Conservation (phyloP, 2,329 filamentous ascomycete genomes). For the Penicillium corylophilum region DNA sequence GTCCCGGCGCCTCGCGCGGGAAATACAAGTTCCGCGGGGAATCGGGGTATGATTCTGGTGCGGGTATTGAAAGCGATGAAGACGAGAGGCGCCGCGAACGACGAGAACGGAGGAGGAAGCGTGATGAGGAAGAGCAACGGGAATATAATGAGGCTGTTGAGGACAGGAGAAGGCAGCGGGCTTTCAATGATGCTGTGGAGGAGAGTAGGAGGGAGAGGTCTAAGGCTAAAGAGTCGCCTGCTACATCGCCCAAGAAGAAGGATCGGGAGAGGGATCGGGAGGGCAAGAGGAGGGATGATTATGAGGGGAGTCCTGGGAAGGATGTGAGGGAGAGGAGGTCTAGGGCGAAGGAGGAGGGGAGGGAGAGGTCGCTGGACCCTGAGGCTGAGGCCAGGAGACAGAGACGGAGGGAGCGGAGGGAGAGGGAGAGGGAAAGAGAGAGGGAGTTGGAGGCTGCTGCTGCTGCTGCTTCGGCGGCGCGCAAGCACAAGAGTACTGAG, state of each 20-base stretch:
- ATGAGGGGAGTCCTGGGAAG: slow-evolving; percentile 27
- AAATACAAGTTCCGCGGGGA: slow-evolving; percentile 25
- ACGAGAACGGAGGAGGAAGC: slow-evolving; percentile 18
- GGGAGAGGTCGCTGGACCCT: slow-evolving; percentile 13
- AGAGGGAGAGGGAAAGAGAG: slow-evolving; percentile 16
- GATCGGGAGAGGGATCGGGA: slow-evolving; percentile 36
- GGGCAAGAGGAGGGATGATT: slow-evolving; percentile 24
- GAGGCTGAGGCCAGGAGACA: slow-evolving; percentile 28
- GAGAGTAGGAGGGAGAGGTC: too few relatives aligned
- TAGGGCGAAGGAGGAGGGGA: slow-evolving; percentile 17
- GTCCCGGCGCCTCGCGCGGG: slow-evolving; percentile 12
- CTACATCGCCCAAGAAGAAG: slow-evolving; percentile 37
- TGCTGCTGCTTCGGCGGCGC: slow-evolving; percentile 17
- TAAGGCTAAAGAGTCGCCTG: slow-evolving; percentile 39
- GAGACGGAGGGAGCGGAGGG: slow-evolving; percentile 23
- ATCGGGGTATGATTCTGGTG: slow-evolving; percentile 24
- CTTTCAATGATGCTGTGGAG: neutral
- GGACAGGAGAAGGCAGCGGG: neutral
- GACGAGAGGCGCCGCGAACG: slow-evolving; percentile 24
- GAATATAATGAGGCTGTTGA: slow-evolving; percentile 13
- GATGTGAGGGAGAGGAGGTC: slow-evolving; percentile 18
- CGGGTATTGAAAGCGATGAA: slow-evolving; percentile 20
- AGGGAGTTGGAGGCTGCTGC: slow-evolving; percentile 16
- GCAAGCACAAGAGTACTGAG: slow-evolving; percentile 42
- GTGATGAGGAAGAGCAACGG: slow-evolving; percentile 20